Percentiles rank a stretch among this genome's conserved stretches.
phyloP scores from a whole-genome alignment of 331 rosid species.

The Ulmus americana region DNA sequence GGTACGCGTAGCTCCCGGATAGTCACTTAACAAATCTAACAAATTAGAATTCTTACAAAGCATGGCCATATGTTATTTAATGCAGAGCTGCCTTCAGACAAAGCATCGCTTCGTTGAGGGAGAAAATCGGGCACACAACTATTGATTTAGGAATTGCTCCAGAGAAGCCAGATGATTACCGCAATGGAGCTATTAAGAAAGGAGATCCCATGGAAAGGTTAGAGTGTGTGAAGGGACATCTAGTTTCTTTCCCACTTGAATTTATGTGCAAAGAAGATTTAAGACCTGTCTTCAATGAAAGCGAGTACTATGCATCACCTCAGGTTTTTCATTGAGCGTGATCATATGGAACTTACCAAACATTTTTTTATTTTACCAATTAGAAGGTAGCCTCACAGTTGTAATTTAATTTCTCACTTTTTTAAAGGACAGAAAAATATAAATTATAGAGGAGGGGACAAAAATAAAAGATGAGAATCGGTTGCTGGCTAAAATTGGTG shows the following conservation, averaged over 20 bases:
- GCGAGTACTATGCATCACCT: constrained; percentile 76
- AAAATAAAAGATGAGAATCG: too few relatives aligned
- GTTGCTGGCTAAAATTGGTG: too few relatives aligned
- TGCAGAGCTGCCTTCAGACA: constrained; percentile 76
- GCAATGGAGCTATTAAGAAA: constrained; percentile 43
- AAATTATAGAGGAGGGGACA: neutral
- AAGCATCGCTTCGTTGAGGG: constrained; percentile 52
- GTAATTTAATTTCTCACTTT: neutral
- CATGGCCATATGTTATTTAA: neutral
- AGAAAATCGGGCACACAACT: constrained; percentile 62
- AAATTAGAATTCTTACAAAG: too few relatives aligned
- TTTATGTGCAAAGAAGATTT: constrained; percentile 80
- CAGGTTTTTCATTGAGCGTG: constrained; percentile 68
- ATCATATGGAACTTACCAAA: neutral
- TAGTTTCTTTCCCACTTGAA: constrained; percentile 89
- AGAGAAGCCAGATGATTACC: constrained; percentile 42
- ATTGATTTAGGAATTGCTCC: constrained; percentile 88
- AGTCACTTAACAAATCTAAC: neutral
- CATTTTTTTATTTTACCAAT: neutral
- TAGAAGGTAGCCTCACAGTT: neutral
- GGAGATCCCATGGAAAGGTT: constrained; percentile 61
- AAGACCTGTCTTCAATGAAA: constrained; percentile 79
- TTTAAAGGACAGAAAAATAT: neutral
- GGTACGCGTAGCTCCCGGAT: constrained; percentile 36
- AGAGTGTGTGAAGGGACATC: constrained; percentile 62